phyloP scores from a whole-genome alignment of 1,284 basidiomycete genomes.

The Sphagnurus paluster region DNA sequence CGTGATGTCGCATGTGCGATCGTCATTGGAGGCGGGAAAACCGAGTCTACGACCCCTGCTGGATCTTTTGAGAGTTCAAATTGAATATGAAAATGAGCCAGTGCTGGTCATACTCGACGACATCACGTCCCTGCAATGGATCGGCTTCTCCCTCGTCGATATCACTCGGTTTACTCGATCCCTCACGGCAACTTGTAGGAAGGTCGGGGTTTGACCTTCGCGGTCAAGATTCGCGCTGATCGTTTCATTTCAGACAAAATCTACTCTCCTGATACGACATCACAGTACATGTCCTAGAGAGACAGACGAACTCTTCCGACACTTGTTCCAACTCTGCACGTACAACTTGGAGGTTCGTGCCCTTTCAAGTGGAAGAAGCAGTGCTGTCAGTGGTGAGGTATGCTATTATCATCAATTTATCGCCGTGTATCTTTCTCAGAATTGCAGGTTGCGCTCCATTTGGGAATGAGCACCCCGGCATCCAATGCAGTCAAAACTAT shows the following conservation, averaged over 20 bases:
- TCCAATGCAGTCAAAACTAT: slow-evolving; percentile 43
- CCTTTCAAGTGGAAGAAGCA: slow-evolving; percentile 69
- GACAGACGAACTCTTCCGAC: slow-evolving; percentile 57
- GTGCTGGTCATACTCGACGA: slow-evolving; percentile 65
- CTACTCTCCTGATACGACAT: slow-evolving; percentile 60
- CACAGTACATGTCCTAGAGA: slow-evolving; percentile 56
- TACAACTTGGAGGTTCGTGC: slow-evolving; percentile 71
- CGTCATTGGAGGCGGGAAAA: slow-evolving; percentile 15
- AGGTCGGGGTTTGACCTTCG: slow-evolving; percentile 38
- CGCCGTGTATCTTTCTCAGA: slow-evolving; percentile 1
- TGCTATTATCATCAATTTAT: slow-evolving; percentile 16
- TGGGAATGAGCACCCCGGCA: slow-evolving; percentile 42
- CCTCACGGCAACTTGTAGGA: slow-evolving; percentile 50
- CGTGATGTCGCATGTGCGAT: slow-evolving; percentile 30
- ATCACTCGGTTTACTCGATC: slow-evolving; percentile 59
- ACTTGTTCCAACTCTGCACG: slow-evolving; percentile 56
- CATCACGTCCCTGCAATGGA: slow-evolving; percentile 64
- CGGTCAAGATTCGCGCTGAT: neutral
- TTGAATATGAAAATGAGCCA: slow-evolving; percentile 13
- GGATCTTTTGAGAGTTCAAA: slow-evolving; percentile 3
- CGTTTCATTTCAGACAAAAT: slow-evolving; percentile 37
- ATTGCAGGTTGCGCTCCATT: slow-evolving; percentile 60
- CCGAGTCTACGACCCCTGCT: slow-evolving; percentile 28
- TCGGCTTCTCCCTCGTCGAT: slow-evolving; percentile 51
- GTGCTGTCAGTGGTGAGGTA: slow-evolving; percentile 74